These are phyloP conservation scores for Termitomyces sp. DNA, from an alignment of 768 basidiomycete species.

Conservation along the genomic window DNA sequence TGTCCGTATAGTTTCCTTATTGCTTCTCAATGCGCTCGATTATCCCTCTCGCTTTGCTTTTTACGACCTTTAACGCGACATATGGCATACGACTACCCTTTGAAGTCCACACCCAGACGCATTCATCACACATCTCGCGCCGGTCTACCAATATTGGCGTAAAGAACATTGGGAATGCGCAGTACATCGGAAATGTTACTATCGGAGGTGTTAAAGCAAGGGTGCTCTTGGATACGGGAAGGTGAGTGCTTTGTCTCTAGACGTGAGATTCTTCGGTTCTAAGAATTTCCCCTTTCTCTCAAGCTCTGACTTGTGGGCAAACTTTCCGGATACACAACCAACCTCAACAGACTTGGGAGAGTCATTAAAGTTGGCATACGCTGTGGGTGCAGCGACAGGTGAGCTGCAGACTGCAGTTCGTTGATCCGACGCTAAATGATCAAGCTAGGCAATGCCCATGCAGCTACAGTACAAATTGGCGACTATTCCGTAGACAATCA, in stretches of 20 bases:
- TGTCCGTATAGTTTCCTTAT: conserved; percentile 11
- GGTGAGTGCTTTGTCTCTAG: conserved; percentile 30
- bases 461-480: conserved; percentile 48
- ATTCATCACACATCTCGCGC: conserved; percentile 22
- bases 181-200: conserved; percentile 70
- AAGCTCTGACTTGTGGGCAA: conserved; percentile 78
- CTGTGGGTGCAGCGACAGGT: conserved; percentile 65
- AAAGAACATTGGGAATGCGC: conserved; percentile 62
- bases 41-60: conserved; percentile 37
- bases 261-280: not conserved
- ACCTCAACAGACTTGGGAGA: conserved; percentile 51
- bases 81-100: conserved; percentile 35
- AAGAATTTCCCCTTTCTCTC: not conserved
- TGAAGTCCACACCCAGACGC: conserved; percentile 25
- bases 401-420: not conserved
- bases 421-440: not conserved
- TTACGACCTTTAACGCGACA: conserved; percentile 31
- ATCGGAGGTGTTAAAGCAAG: conserved; percentile 51
- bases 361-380: conserved; percentile 54
- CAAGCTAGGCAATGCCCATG: conserved; percentile 47
- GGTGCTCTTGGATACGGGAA: conserved; percentile 75
- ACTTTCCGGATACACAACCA: conserved; percentile 39
- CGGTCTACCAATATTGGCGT: conserved; percentile 37
- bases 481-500: conserved; percentile 55
- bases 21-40: conserved; percentile 32